Percentiles rank a stretch among this genome's conserved stretches.
Evolutionary conservation across 352 stramenopile species (phyloP).

Genomic region (Phytopythium kandeliae): DNA sequence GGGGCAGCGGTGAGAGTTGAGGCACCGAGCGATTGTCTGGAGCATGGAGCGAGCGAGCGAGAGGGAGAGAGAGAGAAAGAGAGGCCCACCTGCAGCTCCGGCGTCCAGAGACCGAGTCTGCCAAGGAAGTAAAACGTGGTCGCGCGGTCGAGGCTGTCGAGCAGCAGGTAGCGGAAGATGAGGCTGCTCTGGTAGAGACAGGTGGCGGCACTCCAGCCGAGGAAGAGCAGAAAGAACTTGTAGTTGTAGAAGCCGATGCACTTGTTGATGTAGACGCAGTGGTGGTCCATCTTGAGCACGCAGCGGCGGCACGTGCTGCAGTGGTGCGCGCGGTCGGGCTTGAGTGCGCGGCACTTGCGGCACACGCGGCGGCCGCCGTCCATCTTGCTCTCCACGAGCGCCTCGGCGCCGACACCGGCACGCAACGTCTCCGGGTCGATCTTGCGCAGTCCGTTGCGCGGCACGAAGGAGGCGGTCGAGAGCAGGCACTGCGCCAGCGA

Average conservation of each 20-base stretch:
- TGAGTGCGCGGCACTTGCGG: slow-evolving; percentile 68
- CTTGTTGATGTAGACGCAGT: slow-evolving; percentile 90
- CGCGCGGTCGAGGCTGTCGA: slow-evolving; percentile 42
- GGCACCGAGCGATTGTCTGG: no score
- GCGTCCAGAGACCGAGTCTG: slow-evolving; percentile 43
- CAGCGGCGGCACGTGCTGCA: slow-evolving; percentile 73
- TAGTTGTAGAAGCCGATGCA: slow-evolving; percentile 89
- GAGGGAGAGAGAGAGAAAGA: not conserved
- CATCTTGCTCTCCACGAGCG: slow-evolving; percentile 59
- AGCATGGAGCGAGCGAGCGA: no score
- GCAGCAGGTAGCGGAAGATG: slow-evolving; percentile 57
- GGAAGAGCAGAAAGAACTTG: slow-evolving; percentile 86
- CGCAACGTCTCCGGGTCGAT: slow-evolving; percentile 8
- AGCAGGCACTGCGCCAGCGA: slow-evolving; percentile 51
- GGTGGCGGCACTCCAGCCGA: slow-evolving; percentile 61
- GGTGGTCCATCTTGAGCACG: slow-evolving; percentile 87
- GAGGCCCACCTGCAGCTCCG: slow-evolving; percentile 47
- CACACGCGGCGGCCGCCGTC: slow-evolving; percentile 63
- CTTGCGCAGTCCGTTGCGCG: slow-evolving; percentile 19
- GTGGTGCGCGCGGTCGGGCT: slow-evolving; percentile 79
- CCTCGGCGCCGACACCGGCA: slow-evolving; percentile 3
- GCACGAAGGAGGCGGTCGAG: slow-evolving; percentile 54
- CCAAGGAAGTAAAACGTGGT: slow-evolving; percentile 53
- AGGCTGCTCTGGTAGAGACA: slow-evolving; percentile 69
- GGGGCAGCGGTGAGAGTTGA: no score